Conservation (phyloP, 805 yeast genomes). For the Metschnikowia lunata region DNA sequence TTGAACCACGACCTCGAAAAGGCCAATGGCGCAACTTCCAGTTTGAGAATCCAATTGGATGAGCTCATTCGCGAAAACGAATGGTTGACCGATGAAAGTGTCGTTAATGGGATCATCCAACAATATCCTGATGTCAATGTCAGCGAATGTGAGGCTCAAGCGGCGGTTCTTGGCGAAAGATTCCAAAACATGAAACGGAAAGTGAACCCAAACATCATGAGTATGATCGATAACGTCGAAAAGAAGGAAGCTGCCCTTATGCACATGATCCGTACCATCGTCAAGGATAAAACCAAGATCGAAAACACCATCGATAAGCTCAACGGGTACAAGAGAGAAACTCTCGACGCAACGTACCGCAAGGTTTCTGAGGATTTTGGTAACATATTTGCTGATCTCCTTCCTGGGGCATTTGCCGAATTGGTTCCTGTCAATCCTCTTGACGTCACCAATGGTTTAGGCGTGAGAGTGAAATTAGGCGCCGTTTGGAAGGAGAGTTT, state of each 20-base stretch:
- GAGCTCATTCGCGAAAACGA: conserved; percentile 50
- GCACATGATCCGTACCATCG: conserved; percentile 80
- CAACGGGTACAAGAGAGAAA: conserved; percentile 79
- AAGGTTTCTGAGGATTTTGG: conserved; percentile 91
- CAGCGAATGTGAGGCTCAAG: conserved; percentile 56
- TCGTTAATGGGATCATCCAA: conserved; percentile 51
- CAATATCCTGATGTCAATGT: conserved; percentile 62
- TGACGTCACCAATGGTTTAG: conserved; percentile 86
- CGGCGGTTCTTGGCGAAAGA: conserved; percentile 51
- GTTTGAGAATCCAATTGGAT: conserved; percentile 38
- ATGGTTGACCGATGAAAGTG: conserved; percentile 69
- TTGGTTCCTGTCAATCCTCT: conserved; percentile 75
- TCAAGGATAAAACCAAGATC: conserved; percentile 83
- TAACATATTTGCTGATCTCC: conserved; percentile 75
- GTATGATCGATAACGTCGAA: conserved; percentile 86
- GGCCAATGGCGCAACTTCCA: conserved; percentile 32
- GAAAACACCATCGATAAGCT: conserved; percentile 80
- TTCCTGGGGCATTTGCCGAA: conserved; percentile 88
- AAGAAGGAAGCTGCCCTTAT: conserved; percentile 76
- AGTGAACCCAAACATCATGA: conserved; percentile 83
- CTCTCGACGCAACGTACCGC: conserved; percentile 77
- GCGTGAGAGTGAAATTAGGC: conserved; percentile 85
- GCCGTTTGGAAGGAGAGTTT: conserved; percentile 93
- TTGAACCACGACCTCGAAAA: conserved; percentile 53
- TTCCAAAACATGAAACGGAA: conserved; percentile 70